Conservation (phyloP, 495 filamentous ascomycete species). For the Cetradonia linearis region DNA sequence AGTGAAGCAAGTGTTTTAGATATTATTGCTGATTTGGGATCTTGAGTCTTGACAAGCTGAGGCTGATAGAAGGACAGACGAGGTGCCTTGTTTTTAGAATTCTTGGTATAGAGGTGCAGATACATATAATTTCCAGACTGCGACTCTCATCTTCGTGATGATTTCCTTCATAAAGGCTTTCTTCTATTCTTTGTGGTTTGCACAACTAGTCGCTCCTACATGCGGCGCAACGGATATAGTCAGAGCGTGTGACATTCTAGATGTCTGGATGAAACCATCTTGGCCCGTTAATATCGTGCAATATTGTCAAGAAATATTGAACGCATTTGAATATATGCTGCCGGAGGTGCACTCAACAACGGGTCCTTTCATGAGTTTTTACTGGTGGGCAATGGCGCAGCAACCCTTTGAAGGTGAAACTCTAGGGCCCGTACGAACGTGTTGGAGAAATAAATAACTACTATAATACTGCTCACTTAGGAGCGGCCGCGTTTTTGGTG, state of each 20-base stretch:
- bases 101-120: background rate
- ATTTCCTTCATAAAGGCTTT: background rate
- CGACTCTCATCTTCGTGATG: background rate
- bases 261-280: background rate
- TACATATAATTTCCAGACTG: background rate
- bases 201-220: background rate
- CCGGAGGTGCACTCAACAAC: background rate
- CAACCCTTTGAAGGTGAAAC: background rate
- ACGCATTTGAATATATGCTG: background rate
- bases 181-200: background rate
- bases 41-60: too few relatives aligned
- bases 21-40: conserved; percentile 10
- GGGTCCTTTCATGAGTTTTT: background rate
- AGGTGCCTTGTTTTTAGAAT: too few relatives aligned
- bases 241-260: background rate
- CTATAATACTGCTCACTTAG: too few relatives aligned
- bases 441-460: too few relatives aligned
- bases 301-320: background rate
- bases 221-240: background rate
- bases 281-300: background rate
- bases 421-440: background rate
- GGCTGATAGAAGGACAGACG: background rate
- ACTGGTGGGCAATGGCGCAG: background rate
- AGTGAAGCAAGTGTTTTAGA: conserved; percentile 20
- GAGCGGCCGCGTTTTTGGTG: too few relatives aligned